Base-by-base conservation (phyloP, 2,329 filamentous ascomycete genomes). In the Arthrobotrys pseudoclavata region DNA sequence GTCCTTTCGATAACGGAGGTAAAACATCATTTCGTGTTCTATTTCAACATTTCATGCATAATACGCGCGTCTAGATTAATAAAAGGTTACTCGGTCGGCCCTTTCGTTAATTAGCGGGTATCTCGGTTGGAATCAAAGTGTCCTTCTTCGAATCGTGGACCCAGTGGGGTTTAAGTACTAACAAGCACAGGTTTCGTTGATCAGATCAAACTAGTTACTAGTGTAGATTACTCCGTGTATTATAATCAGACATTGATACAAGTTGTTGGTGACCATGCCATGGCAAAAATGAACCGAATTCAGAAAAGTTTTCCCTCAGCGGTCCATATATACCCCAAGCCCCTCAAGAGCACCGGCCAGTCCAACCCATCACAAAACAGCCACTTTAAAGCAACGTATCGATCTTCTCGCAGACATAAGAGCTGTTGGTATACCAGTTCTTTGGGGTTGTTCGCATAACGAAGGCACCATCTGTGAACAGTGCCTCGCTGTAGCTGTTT, bases 361-460 rank as follows among this genome's bases (percentile, higher is more conserved):
- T 7, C 18, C 45, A 29, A 48, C 47, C 26, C 53, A 18, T 47
- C 42, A 13, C 1, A 50, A 24, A 12, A 24, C 20, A 42, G 22
- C 40, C n/a, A 45, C 40, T 53, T 62, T 76, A 76, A 34, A 76
- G 61, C 45, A 71, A 40, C 10, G 50, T 62, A 18, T 71, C 67
- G 12, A 77, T 53, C 6, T 71, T 48, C 4, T 77, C 67, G 26
- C 48, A 53, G 53, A 52, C 67, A 42, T 77, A 61, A 6, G 42
- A 55, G 34, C 9, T 18, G 61, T 77, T 77, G 12, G 67, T 67
- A 18, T 68, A 71, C 74, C 74, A 77, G 20, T 47, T 53, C 61
- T 77, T 61, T 31, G 74, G 74, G 0, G 53, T 45, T 13, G 74
- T 40, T 5, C 74, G 61, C 20, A 77, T 67, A 15, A 77, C 45